Base-by-base conservation (phyloP, 1,139 yeast genomes). In the Pichia kudriavzevii region DNA sequence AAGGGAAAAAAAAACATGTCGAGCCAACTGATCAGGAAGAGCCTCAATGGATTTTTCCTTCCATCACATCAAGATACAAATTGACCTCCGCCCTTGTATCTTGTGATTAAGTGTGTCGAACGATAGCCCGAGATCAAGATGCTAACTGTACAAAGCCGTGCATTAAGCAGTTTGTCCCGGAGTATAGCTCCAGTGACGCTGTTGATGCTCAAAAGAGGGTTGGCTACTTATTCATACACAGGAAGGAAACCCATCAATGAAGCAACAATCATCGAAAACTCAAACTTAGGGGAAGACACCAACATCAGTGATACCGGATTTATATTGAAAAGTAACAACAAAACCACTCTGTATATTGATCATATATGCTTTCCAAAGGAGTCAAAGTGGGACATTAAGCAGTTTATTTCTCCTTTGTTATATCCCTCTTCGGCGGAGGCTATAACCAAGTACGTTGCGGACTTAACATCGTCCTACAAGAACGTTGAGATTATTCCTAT, bases 291-390 rank as follows among this genome's bases (percentile, higher is more conserved):
- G 39, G 76, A 71, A 36, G 64, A 64, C 2, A 64, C 61, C 5
- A 64, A 63, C 28, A 72, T 72, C 4, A 64, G 61, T 12, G 69
- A 67, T 30, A 75, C 83, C 0, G 84, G 84, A 46, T 69, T 75
- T 26, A 75, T 77, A 39, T 66, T 67, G 34, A 70, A 69, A 41
- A 59, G 64, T 2, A 60, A 60, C 13, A 59, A 66, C 35, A 83
- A 77, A 45, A 70, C 81, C 0, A 55, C 79, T 37, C 43, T 75
- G 8, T 75, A 70, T 45, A 72, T 72, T 43, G 78, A 71, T 44
- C 70, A 70, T 39, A 58, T 72, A 12, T 60, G 68, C 28, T 72
- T 75, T 2, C 60, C 68, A 41, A 52, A 53, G 35, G 36, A 51
- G 4, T 50, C 57, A 7, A 54, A 52, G 39, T 57, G 55, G 48